Conservation (phyloP, 768 basidiomycete species). For the Phallus indusiatus region DNA sequence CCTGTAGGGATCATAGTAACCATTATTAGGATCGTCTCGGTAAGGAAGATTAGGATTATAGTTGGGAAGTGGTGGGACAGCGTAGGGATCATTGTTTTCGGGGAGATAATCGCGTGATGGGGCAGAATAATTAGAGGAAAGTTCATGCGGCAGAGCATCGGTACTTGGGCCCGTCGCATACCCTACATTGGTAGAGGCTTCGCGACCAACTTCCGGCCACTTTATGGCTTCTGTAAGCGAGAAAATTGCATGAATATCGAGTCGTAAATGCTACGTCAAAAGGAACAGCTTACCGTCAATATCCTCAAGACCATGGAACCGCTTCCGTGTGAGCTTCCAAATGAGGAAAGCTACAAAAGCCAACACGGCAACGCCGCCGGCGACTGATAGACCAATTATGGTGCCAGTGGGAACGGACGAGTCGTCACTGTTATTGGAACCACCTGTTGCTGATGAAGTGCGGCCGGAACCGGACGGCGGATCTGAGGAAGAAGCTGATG, state of each 20-base stretch:
- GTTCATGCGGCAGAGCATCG: conserved; percentile 4
- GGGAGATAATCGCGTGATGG: conserved; percentile 12
- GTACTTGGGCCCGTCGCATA: background rate
- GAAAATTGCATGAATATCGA: background rate
- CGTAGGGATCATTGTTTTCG: conserved; percentile 55
- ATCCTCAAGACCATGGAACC: conserved; percentile 57
- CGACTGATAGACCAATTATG: conserved; percentile 72
- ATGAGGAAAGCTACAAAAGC: conserved; percentile 66
- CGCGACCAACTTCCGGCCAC: conserved; percentile 74
- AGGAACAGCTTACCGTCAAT: conserved; percentile 40
- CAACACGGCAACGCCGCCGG: conserved; percentile 67
- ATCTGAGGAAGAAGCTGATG: conserved; percentile 12
- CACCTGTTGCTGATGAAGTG: conserved; percentile 19
- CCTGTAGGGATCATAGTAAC: conserved; percentile 73
- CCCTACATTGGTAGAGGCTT: background rate
- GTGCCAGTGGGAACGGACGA: conserved; percentile 27
- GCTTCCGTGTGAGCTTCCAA: conserved; percentile 83
- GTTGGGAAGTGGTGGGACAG: conserved; percentile 74
- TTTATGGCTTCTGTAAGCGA: conserved; percentile 61
- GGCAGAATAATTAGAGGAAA: conserved; percentile 10
- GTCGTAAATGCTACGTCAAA: conserved; percentile 21
- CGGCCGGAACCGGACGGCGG: conserved; percentile 3
- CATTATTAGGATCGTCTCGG: conserved; percentile 52
- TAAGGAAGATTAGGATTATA: conserved; percentile 72
- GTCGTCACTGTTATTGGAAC: conserved; percentile 15